Conservation (phyloP, 2,329 filamentous ascomycete species). For the Hysterium pulicare region DNA sequence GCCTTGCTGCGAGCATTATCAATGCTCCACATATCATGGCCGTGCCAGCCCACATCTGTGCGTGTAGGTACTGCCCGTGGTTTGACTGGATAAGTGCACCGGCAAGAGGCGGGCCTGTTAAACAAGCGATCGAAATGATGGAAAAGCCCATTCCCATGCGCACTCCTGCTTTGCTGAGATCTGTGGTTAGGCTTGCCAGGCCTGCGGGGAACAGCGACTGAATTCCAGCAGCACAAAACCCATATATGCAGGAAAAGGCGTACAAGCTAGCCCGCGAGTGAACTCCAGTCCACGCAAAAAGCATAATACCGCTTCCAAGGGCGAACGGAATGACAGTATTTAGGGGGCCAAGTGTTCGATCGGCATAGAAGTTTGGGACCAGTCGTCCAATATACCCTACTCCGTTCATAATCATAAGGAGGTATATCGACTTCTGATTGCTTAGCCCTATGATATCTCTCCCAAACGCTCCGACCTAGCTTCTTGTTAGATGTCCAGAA, state of each 20-base stretch:
- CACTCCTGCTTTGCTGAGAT: conserved; percentile 44
- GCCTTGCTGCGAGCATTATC: conserved; percentile 26
- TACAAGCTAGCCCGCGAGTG: conserved; percentile 28
- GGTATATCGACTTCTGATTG: conserved; percentile 46
- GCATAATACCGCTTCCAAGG: conserved; percentile 42
- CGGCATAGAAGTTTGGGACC: conserved; percentile 50
- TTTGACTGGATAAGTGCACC: conserved; percentile 43
- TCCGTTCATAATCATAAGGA: conserved; percentile 54
- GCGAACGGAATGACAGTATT: conserved; percentile 51
- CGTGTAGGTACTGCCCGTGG: conserved; percentile 42
- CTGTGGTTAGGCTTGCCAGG: conserved; percentile 35
- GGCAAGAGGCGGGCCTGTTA: conserved; percentile 48
- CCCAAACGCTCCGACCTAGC: conserved; percentile 26
- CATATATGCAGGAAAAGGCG: conserved; percentile 39
- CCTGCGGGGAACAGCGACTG: conserved; percentile 39
- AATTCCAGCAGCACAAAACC: conserved; percentile 34
- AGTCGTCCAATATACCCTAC: conserved; percentile 52
- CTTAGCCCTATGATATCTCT: conserved; percentile 43
- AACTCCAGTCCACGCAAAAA: conserved; percentile 54
- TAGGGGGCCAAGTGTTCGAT: conserved; percentile 49
- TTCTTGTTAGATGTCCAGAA: conserved; percentile 29
- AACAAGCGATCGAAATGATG: conserved; percentile 42
- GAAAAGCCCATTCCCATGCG: conserved; percentile 49
- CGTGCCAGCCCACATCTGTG: conserved; percentile 41
- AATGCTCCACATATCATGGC: conserved; percentile 27